These are phyloP conservation scores for Plasmodium adleri DNA, from an alignment of 169 alveolate species.

Conservation along the genomic window DNA sequence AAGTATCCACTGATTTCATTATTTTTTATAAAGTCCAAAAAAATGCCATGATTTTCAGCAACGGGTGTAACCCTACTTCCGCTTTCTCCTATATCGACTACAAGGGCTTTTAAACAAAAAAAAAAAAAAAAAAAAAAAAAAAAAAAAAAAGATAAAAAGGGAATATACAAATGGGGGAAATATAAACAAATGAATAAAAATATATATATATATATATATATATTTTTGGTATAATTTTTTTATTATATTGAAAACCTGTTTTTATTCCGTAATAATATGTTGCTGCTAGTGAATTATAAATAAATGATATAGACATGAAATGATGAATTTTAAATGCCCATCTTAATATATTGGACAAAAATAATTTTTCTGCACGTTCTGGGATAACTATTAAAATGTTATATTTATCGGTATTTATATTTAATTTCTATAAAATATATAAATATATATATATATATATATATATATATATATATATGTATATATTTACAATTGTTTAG, in stretches of 20 bases:
- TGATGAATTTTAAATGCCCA: constrained; percentile 72
- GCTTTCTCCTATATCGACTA: constrained; percentile 68
- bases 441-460: not conserved
- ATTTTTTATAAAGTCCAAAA: constrained; percentile 27
- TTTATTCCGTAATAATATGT: constrained; percentile 72
- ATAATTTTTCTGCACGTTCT: constrained; percentile 56
- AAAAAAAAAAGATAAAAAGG: not conserved
- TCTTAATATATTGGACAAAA: constrained; percentile 26
- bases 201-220: not conserved
- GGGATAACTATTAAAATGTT: constrained; percentile 61
- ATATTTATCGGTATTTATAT: constrained; percentile 46
- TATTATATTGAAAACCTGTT: constrained; percentile 35
- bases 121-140: not conserved
- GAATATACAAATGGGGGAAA: not conserved
- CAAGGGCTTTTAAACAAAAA: constrained; percentile 30
- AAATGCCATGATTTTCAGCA: constrained; percentile 70
- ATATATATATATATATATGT: not conserved
- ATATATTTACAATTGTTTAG: not conserved
- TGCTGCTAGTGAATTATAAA: constrained; percentile 65
- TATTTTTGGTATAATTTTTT: not conserved
- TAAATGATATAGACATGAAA: constrained; percentile 64
- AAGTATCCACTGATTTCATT: constrained; percentile 71
- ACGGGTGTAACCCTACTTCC: constrained; percentile 67
- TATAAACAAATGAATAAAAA: too few relatives aligned
- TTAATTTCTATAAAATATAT: constrained; percentile 32